Conservation (phyloP, 495 filamentous ascomycete genomes). For the Neurospora sp. region DNA sequence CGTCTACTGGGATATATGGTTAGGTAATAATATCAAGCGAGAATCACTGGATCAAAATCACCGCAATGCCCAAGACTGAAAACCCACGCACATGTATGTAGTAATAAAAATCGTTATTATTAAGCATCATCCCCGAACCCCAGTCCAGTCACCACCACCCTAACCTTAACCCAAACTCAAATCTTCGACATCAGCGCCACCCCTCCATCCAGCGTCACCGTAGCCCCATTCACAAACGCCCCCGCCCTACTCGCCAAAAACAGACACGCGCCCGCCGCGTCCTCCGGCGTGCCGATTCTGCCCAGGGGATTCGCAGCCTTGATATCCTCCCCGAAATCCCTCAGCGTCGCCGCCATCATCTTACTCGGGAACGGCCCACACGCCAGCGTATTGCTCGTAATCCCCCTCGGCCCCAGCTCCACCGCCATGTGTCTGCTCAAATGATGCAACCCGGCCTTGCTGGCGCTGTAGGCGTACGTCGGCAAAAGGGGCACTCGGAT, state of each 20-base stretch:
- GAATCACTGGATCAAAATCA: not conserved
- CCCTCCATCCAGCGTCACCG: conserved; percentile 65
- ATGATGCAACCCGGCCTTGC: conserved; percentile 70
- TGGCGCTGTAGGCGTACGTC: conserved; percentile 66
- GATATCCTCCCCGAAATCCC: conserved; percentile 51
- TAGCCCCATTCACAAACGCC: conserved; percentile 66
- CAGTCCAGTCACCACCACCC: not conserved
- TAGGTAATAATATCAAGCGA: not conserved
- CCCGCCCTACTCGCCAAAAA: conserved; percentile 64
- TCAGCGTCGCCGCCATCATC: conserved; percentile 70
- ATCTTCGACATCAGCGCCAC: conserved; percentile 25
- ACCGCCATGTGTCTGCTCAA: conserved; percentile 59
- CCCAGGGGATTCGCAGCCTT: conserved; percentile 55
- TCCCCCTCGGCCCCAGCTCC: conserved; percentile 57
- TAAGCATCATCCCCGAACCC: not conserved
- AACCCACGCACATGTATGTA: not conserved
- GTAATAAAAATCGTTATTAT: not conserved
- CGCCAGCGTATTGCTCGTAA: conserved; percentile 50
- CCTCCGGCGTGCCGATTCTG: conserved; percentile 58
- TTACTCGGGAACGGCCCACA: conserved; percentile 75
- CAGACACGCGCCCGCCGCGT: conserved; percentile 68
- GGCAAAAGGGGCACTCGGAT: conserved; percentile 59
- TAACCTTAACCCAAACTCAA: conserved; percentile 6
- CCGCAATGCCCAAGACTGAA: no score
- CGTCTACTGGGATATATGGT: not conserved